Evolutionary conservation across 495 filamentous ascomycete genomes (phyloP).

Genomic region (Chlorociboria aeruginascens): DNA sequence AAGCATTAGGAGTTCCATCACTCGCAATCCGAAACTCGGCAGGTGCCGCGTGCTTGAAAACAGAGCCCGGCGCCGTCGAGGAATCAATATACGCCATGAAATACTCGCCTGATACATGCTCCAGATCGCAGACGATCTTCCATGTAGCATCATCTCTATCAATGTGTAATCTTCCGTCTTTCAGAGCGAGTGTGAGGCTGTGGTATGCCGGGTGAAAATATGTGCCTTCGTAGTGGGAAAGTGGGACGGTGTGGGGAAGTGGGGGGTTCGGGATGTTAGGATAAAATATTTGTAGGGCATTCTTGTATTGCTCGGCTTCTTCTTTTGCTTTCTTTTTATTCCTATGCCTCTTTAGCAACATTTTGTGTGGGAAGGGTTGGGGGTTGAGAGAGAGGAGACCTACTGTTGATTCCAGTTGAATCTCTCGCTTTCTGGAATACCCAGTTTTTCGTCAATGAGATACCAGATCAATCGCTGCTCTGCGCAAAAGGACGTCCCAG

Average conservation of each 20-base stretch:
- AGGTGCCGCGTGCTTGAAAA: constrained; percentile 1
- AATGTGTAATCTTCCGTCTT: constrained; percentile 13
- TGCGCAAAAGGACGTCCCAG: constrained; percentile 18
- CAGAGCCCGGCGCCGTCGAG: constrained; percentile 6
- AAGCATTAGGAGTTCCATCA: not conserved
- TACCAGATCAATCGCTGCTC: constrained; percentile 24
- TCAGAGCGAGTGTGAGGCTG: constrained; percentile 23
- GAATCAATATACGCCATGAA: constrained; percentile 20
- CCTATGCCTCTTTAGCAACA: not conserved
- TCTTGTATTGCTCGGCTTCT: constrained; percentile 16
- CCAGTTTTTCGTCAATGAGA: constrained; percentile 31
- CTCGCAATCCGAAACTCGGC: constrained; percentile 7
- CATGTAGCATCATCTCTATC: constrained; percentile 19
- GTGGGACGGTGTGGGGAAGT: constrained; percentile 15
- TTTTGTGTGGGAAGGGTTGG: too few species aligned
- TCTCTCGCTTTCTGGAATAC: constrained; percentile 19
- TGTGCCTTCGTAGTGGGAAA: constrained; percentile 27
- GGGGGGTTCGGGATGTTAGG: constrained; percentile 21
- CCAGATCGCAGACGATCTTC: constrained; percentile 18
- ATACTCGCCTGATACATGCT: constrained; percentile 25
- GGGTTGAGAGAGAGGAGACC: too few species aligned
- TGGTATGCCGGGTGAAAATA: constrained; percentile 32
- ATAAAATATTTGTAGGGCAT: constrained; percentile 20
- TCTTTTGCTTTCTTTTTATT: constrained; percentile 5
- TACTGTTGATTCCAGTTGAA: constrained; percentile 22